A percentile compares a stretch with the other conserved stretches of the same genome.
phyloP scores from a whole-genome alignment of 495 filamentous ascomycete genomes.

The Platismatia glauca region DNA sequence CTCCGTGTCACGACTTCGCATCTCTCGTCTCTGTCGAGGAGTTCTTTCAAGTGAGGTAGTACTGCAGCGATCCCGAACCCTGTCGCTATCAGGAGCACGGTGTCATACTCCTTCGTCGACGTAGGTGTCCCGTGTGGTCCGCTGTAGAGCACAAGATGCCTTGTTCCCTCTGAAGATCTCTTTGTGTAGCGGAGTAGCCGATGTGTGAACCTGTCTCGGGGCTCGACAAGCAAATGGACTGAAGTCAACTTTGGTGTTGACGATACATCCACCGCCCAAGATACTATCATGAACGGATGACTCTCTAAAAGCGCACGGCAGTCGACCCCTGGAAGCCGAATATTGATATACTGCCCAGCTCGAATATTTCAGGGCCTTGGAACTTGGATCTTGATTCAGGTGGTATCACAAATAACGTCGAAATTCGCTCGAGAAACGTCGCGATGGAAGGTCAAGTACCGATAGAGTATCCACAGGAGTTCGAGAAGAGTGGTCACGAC shows the following conservation, averaged over 20 bases:
- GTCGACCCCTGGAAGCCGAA: constrained; percentile 30
- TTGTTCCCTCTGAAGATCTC: background rate
- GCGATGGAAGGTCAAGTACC: constrained; percentile 26
- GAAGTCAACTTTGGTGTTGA: constrained; percentile 10
- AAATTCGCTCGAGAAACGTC: constrained; percentile 15
- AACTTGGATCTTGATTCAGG: constrained; percentile 11
- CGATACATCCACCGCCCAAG: constrained; percentile 24
- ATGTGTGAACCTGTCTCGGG: constrained; percentile 6
- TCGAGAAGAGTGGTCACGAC: constrained; percentile 22
- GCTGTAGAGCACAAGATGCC: constrained; percentile 22
- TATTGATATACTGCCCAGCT: constrained; percentile 33
- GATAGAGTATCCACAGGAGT: constrained; percentile 21
- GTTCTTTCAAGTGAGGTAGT: constrained; percentile 30
- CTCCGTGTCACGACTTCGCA: constrained; percentile 22
- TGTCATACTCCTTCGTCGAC: constrained; percentile 27
- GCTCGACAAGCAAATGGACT: constrained; percentile 21
- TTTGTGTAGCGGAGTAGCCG: background rate
- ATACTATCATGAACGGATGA: constrained; percentile 34
- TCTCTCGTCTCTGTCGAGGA: constrained; percentile 29
- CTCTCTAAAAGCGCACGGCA: constrained; percentile 29
- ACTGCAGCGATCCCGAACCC: constrained; percentile 24
- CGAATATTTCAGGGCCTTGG: constrained; percentile 24
- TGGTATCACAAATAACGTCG: constrained; percentile 11
- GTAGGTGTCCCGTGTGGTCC: constrained; percentile 27
- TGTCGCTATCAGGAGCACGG: constrained; percentile 26